Evolutionary conservation across 352 stramenopile species (phyloP).

Genomic region (Phytophthora citrophthora): DNA sequence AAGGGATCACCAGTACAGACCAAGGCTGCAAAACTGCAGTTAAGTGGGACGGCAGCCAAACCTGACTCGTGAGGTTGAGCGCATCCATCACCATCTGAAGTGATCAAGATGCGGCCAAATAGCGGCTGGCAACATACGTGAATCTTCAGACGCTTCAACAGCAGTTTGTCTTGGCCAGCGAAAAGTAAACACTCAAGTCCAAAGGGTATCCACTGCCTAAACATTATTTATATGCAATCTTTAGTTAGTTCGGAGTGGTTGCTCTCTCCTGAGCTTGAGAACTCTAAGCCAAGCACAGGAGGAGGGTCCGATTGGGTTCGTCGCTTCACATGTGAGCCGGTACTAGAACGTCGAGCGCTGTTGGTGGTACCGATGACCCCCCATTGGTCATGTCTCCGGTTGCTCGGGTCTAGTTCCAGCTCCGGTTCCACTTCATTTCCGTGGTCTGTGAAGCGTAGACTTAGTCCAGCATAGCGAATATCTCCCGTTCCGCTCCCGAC

Average conservation of each 20-base stretch:
- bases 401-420: slow-evolving; percentile 18
- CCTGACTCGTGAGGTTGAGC: no score
- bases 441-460: slow-evolving; percentile 18
- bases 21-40: no score
- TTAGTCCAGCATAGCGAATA: slow-evolving; percentile 27
- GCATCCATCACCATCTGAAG: no score
- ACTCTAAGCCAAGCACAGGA: slow-evolving; percentile 17
- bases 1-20: no score
- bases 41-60: no score
- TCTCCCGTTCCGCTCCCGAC: slow-evolving; percentile 1
- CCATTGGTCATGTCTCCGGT: slow-evolving; percentile 8
- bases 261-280: slow-evolving; percentile 36
- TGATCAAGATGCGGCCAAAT: no score
- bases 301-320: slow-evolving; percentile 29
- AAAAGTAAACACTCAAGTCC: no score
- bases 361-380: background rate
- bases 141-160: no score
- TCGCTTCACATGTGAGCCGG: slow-evolving; percentile 9
- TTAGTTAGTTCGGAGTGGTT: slow-evolving; percentile 6
- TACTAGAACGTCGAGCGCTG: background rate
- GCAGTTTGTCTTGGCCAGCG: no score
- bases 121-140: no score
- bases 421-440: slow-evolving; percentile 25
- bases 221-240: no score
- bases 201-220: no score